Base-by-base conservation (phyloP, 345 rosid genomes). In the Lumnitzera racemosa region DNA sequence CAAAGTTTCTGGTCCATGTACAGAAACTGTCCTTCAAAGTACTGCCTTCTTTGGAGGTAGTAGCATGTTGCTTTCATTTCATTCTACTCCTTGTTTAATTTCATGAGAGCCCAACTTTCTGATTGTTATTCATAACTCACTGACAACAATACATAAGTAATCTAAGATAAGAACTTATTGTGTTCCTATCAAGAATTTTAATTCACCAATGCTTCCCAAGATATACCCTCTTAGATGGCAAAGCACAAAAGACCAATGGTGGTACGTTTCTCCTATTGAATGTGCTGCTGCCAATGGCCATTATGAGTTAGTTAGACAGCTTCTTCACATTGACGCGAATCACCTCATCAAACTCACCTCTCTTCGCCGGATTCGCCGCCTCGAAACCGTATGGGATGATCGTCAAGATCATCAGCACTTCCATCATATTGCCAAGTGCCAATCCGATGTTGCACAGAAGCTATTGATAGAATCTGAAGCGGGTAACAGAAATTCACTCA, bases 241-340 rank as follows among this genome's bases (percentile, higher is more conserved):
- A 71, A 89, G 95, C 71, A 92, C 96, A 25, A 86, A 91, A n/a
- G 96, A 85, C 57, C 98, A 92, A 55, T 89, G 96, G 98, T 92
- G 98, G 98, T 92, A 80, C 66, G 98, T 96, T 61, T 83, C 96
- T 59, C 96, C 98, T 0, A 85, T 92, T 15, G 96, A 92, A 55
- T 89, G 83, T 74, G 96, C 98, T 8, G 96, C 96, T 12, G 98
- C 98, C 15, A 89, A 87, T 69, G 80, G 96, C 69, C 96, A 92
- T 69, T 87, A 82, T 64, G 98, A 92, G 46, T 62, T 92, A 54
- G 98, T 92, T 41, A 78, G 94, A 13, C 89, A 89, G 80, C 94
- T 92, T 64, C 88, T 89, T 66, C 74, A 82, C 11, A 78, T 89
- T 36, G 98, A 92, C 71, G 70, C 76, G 65, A 92, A 92, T 59